Conservation (phyloP, 2,329 filamentous ascomycete species). For the Chrysoporthe puriensis region DNA sequence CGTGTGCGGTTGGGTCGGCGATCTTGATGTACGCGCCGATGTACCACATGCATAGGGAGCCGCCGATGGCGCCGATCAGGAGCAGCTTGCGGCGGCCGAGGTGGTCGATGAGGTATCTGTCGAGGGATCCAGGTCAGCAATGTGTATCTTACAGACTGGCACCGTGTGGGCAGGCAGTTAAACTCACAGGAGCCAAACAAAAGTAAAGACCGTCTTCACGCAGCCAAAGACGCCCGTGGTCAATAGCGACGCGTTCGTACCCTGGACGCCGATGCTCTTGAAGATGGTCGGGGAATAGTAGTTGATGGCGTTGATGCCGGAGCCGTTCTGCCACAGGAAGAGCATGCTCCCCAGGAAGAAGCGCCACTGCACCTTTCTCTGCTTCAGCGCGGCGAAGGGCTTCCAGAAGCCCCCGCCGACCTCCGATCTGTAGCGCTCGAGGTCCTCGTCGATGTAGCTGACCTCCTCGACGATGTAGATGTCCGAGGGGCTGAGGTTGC, state of each 20-base stretch:
- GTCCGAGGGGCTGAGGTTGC: slow-evolving; percentile 58
- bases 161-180: slow-evolving; percentile 51
- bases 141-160: too few species aligned
- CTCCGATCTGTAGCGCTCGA: slow-evolving; percentile 64
- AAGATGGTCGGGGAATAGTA: slow-evolving; percentile 75
- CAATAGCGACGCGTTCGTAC: slow-evolving; percentile 49
- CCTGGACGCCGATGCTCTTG: slow-evolving; percentile 52
- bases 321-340: slow-evolving; percentile 80
- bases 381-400: slow-evolving; percentile 63
- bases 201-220: slow-evolving; percentile 70
- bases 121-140: background rate
- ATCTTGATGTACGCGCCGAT: slow-evolving; percentile 64
- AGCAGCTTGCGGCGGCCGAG: slow-evolving; percentile 60
- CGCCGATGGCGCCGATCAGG: slow-evolving; percentile 62
- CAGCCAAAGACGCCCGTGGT: slow-evolving; percentile 79
- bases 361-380: slow-evolving; percentile 66
- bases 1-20: slow-evolving; percentile 43
- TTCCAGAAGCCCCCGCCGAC: slow-evolving; percentile 77
- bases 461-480: slow-evolving; percentile 76
- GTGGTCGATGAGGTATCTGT: slow-evolving; percentile 64
- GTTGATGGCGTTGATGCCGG: slow-evolving; percentile 79
- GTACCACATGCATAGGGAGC: slow-evolving; percentile 68
- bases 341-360: slow-evolving; percentile 75
- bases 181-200: slow-evolving; percentile 70
- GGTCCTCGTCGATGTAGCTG: slow-evolving; percentile 68